Evolutionary conservation across 257 asterid genomes (phyloP), one percentile per base, ranked within the genome.

Genomic region (Nicotiana benthamiana): DNA sequence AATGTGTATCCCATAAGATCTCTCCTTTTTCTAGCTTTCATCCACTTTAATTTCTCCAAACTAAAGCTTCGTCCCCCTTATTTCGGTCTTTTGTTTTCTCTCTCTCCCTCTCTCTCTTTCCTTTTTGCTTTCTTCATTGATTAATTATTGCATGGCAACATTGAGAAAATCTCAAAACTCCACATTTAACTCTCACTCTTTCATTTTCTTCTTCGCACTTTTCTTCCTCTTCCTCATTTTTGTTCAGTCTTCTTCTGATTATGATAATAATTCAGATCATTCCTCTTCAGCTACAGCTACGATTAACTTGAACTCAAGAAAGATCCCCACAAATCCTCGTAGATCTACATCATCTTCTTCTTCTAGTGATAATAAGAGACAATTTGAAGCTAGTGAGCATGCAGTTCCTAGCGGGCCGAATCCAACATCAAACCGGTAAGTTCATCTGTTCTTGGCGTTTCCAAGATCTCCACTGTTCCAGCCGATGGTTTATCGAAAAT

Each of bases 361-460:
- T 9, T 40, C 82, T 17, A 63, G 81, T 16, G 34, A 46, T 7
- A 20, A 83, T 16, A 51, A 79, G 7, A 83, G 86, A 80, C 89
- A 86, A 67, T 93, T 92, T 75, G 89, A 86, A 80, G 92, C 81
- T 8, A 82, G 88, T 67, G 84, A 90, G 75, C 98, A 93, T 80
- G 94, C 89, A 81, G 97, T 93, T 83, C 98, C 98, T 0, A 93
- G 96, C 66, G 98, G 98, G 34, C 94, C 97, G 51, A 93, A 93
- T 86, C 98, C 98, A 66, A 87, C 91, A 79, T 86, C 91, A 32
- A 93, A 93, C 83, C 84, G 89, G 89, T 90, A 80, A 79, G 27
- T 77, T 32, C 51, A 11, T 48, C 43, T 10, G 68, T 26, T 62
- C 32, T 80, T 15, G 70, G 26, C 12, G 24, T 56, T 20, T 56